Percentiles rank a stretch among this genome's conserved stretches.
Evolutionary conservation across 768 basidiomycete species (phyloP).

Genomic region (Multifurca ochricompacta): DNA sequence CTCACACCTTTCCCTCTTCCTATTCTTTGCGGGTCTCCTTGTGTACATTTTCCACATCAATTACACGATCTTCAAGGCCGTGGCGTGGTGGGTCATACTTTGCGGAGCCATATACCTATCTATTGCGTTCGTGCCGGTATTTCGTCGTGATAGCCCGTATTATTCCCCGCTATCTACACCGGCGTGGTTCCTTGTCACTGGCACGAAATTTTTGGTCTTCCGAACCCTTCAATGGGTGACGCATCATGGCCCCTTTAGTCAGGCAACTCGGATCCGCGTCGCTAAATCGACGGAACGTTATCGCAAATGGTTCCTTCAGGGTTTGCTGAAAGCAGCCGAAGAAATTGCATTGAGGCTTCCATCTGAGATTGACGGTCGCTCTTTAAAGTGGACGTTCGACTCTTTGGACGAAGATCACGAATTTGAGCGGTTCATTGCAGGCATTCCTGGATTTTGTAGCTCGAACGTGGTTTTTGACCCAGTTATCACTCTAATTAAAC

Average conservation of each 20-base stretch:
- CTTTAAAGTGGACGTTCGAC: background rate
- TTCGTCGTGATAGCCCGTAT: background rate
- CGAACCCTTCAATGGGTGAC: background rate
- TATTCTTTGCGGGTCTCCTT: constrained; percentile 4
- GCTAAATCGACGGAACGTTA: background rate
- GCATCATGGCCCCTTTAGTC: background rate
- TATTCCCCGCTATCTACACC: background rate
- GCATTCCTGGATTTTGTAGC: background rate
- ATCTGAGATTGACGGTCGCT: background rate
- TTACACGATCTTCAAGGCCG: background rate
- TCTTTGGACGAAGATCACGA: background rate
- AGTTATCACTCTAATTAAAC: background rate
- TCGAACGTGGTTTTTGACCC: background rate
- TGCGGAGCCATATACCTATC: background rate
- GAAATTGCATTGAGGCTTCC: background rate
- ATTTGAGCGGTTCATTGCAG: background rate
- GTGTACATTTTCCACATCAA: constrained; percentile 1
- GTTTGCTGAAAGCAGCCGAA: background rate
- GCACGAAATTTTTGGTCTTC: background rate
- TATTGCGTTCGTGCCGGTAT: background rate
- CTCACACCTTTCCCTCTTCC: background rate
- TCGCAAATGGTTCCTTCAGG: background rate
- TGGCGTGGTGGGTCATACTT: background rate
- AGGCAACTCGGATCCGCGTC: background rate
- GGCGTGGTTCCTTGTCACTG: background rate